Evolutionary conservation across 148 eudicot genomes (phyloP).

Genomic region (Chenopodium berlandieri): DNA sequence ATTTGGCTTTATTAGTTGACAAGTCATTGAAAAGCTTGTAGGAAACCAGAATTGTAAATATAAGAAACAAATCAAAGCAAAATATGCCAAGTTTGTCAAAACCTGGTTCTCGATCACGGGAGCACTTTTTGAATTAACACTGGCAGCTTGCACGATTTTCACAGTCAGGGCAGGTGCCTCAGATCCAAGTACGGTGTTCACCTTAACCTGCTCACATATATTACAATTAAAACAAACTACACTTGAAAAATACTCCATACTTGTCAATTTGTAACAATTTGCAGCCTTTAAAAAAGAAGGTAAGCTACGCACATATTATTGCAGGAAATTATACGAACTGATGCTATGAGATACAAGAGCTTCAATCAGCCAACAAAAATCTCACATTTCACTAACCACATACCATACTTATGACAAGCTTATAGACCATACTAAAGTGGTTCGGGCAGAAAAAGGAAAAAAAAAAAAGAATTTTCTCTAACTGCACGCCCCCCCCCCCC

Average conservation of each 20-base stretch:
- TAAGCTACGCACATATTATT: not conserved
- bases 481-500: too few relatives aligned
- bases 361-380: not conserved
- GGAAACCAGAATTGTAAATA: not conserved
- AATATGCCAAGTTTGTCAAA: not conserved
- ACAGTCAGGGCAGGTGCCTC: conserved; percentile 71
- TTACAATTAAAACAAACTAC: not conserved
- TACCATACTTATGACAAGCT: too few relatives aligned
- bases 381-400: too few relatives aligned
- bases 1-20: conserved; percentile 8
- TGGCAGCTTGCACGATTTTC: conserved; percentile 65
- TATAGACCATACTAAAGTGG: too few relatives aligned
- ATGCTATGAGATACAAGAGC: not conserved
- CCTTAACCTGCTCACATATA: conserved; percentile 57
- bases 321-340: not conserved
- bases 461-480: too few relatives aligned
- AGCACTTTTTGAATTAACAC: conserved; percentile 62
- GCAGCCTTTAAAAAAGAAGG: not conserved
- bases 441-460: too few relatives aligned
- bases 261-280: not conserved
- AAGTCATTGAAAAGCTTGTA: conserved; percentile 17
- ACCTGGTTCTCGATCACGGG: conserved; percentile 79
- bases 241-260: too few relatives aligned
- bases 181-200: conserved; percentile 81
- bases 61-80: not conserved